These are phyloP conservation scores for Bertia moriformis DNA, from an alignment of 2,329 filamentous ascomycete species.

Conservation along the genomic window DNA sequence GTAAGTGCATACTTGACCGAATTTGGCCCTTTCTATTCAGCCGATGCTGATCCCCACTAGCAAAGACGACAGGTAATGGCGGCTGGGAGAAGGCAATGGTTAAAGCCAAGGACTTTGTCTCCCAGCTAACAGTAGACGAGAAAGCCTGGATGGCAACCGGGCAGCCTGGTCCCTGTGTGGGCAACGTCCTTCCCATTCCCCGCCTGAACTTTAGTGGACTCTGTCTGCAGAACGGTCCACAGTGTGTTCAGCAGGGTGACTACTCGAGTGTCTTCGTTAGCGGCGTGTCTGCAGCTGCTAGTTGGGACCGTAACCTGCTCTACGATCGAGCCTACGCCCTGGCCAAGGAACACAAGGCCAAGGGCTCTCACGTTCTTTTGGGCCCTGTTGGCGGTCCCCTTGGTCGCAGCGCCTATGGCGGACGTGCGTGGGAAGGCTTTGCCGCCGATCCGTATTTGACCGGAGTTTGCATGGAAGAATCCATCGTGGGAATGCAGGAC, in stretches of 20 bases:
- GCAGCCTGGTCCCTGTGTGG: constrained; percentile 11
- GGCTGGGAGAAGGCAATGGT: constrained; percentile 2
- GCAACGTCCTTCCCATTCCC: constrained; percentile 7
- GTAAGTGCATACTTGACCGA: background rate
- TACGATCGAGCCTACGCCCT: constrained; percentile 2
- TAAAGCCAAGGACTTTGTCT: constrained; percentile 2
- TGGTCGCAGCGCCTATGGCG: background rate
- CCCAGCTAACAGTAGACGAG: constrained; percentile 4
- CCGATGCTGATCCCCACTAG: background rate
- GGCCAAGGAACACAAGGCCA: constrained; percentile 4
- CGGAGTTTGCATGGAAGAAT: constrained; percentile 13
- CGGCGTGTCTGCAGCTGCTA: background rate
- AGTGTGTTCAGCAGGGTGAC: constrained; percentile 3
- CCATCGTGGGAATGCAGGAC: constrained; percentile 17
- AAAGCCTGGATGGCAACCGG: constrained; percentile 14
- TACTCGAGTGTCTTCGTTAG: constrained; percentile 3
- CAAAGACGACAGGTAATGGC: constrained; percentile 2
- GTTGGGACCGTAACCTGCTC: background rate
- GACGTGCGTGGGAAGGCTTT: background rate
- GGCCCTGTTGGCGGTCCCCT: background rate
- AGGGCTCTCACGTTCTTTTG: constrained; percentile 5
- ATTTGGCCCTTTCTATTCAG: background rate
- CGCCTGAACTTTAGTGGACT: constrained; percentile 5
- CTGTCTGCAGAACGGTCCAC: constrained; percentile 6
- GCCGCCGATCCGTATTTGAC: background rate